These are phyloP conservation scores for Wilhelminamyces savonicus DNA, from an alignment of 805 yeast species.

Conservation along the genomic window DNA sequence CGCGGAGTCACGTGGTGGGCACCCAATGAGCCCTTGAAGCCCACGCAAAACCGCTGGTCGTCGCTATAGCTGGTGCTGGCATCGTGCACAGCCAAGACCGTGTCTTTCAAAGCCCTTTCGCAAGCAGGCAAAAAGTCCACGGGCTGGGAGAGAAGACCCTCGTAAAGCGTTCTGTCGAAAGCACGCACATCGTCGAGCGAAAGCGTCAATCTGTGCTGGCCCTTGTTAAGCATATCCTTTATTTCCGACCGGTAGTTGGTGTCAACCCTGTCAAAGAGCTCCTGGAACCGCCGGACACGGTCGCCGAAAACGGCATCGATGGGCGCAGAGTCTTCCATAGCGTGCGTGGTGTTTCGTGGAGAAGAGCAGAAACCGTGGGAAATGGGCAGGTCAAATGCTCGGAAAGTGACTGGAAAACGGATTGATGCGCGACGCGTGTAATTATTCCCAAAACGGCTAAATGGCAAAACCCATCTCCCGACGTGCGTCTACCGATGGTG, in stretches of 20 bases:
- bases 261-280: slow-evolving; percentile 58
- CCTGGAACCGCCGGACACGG: slow-evolving; percentile 82
- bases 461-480: too few species aligned
- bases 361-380: too few species aligned
- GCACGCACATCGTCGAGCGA: slow-evolving; percentile 84
- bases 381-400: too few species aligned
- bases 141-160: slow-evolving; percentile 67
- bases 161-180: slow-evolving; percentile 73
- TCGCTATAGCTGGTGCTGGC: slow-evolving; percentile 47
- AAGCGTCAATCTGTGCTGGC: slow-evolving; percentile 60
- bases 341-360: too few species aligned
- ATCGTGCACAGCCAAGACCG: slow-evolving; percentile 68
- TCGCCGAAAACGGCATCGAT: slow-evolving; percentile 59
- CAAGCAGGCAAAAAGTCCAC: slow-evolving; percentile 86
- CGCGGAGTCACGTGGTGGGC: slow-evolving; percentile 83
- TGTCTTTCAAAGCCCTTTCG: slow-evolving; percentile 77
- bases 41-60: slow-evolving; percentile 62
- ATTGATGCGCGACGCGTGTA: too few species aligned
- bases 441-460: too few species aligned
- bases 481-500: too few species aligned
- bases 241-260: slow-evolving; percentile 67
- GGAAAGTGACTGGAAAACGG: too few species aligned
- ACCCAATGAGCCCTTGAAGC: slow-evolving; percentile 90
- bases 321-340: slow-evolving; percentile 23
- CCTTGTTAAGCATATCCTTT: slow-evolving; percentile 63